These are phyloP conservation scores for Przewalskia tangutica DNA, from an alignment of 257 asterid species.

Conservation along the genomic window DNA sequence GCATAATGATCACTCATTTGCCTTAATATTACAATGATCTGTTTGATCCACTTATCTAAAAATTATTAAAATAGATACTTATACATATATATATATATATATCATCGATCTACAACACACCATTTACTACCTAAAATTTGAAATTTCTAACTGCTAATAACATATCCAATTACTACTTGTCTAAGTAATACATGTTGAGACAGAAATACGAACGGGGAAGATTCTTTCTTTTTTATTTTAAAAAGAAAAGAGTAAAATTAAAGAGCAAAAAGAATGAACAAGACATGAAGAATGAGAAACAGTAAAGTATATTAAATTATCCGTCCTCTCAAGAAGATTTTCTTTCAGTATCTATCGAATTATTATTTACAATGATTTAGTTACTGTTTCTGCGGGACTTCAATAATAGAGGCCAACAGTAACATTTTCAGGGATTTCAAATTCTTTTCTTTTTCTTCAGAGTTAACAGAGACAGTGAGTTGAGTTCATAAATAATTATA, in stretches of 20 bases:
- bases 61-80: too few species aligned
- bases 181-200: not conserved
- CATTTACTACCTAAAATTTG: not conserved
- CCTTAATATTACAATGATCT: not conserved
- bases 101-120: not conserved
- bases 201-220: too few species aligned
- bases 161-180: not conserved
- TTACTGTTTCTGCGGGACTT: not conserved
- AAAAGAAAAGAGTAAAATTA: not conserved
- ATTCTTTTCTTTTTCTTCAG: not conserved
- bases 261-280: not conserved
- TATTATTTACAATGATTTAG: not conserved
- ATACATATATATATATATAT: too few species aligned
- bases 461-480: not conserved
- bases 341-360: not conserved
- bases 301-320: not conserved
- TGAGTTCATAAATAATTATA: not conserved
- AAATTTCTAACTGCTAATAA: not conserved
- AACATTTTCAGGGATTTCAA: not conserved
- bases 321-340: constrained; percentile 1
- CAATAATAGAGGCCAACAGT: not conserved
- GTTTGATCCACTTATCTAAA: too few species aligned
- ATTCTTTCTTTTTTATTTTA: not conserved
- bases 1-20: not conserved
- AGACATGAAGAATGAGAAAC: not conserved